Base-by-base conservation (phyloP, 176 grass and related monocot species). In the Leersia perrieri region DNA sequence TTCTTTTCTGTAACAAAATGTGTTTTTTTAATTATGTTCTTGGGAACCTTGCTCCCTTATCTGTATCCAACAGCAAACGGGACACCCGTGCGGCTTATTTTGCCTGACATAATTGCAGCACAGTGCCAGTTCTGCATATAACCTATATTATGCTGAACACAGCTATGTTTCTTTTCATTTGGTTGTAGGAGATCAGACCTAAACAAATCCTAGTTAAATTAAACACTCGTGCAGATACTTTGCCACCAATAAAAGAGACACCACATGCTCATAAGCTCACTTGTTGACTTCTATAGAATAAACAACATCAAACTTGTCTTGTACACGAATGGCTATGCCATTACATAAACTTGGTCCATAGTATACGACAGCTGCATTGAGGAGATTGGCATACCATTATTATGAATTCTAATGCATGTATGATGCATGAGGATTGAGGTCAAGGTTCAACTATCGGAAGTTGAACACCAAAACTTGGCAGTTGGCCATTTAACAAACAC, bases 401-500 rank as follows among this genome's bases (percentile, higher is more conserved):
- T 47, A 47, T 47, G 44, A 47, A 47, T 47, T 18, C 3, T 47
- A 47, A 47, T 47, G 44, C 15, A 47, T 47, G 44, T 18, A 18
- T 18, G 55, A 3, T 87, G 42, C 79, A 66, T 22, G 7, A 70
- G 33, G 29, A 72, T 16, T 74, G 26, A 53, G 68, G 10, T 31
- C 57, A 10, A 82, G 65, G 55, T 82, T 9, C 73, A 65, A 58
- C 66, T 55, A 20, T 55, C 11, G 65, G 67, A 66, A 57, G 49
- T 53, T 82, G 57, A 41, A 49, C 44, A 33, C 34, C 32, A 47
- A 16, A 49, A 16, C n/a, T 22, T n/a, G 5, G 18, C 49, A 53
- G 18, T 5, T 63, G 38, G 20, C 64, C 20, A 47, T 36, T 82
- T 18, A 77, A 36, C 40, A 51, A 42, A 77, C 33, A 44, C 2